Evolutionary conservation across 1,139 yeast genomes (phyloP), one percentile per base, ranked within the genome.

Genomic region (Candida sojae): DNA sequence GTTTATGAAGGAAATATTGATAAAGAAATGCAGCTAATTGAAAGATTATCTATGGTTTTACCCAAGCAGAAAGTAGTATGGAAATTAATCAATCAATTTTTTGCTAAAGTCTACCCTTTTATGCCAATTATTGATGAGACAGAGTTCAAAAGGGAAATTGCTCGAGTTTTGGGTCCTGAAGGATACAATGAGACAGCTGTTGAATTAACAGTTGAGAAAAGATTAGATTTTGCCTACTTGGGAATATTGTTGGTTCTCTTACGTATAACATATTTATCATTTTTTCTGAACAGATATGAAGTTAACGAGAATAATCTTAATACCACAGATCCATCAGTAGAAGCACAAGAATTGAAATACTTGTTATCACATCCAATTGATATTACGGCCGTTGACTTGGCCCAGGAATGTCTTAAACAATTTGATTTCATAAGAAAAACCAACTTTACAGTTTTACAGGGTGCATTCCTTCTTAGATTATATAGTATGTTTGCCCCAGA

Each of bases 391-490:
- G 68, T 79, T 21, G 69, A 67, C 42, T 71, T 79, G 49, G 86
- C 87, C 0, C 81, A 80, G 52, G 63, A 72, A 48, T 82, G 87
- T 55, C 62, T 83, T 41, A 73, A 75, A 49, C 82, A 79, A 53
- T 82, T 82, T 58, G 75, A 76, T 41, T 49, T 80, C 12, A 57
- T 74, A 39, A 64, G 79, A 45, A 71, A 79, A 49, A 74, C 82
- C 26, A 75, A 78, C 21, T 57, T 82, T 13, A 73, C 75, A 0
- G 73, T 81, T 5, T 65, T 83, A 35, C 86, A 82, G 54, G 75
- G 81, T 45, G 67, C 76, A 0, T 57, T 74, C 11, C 57, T 69
- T 40, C 55, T 68, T 50, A 63, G 79, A 45, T 53, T 67, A 25
- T 79, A 78, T 56, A 71, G 71, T 41, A 58, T 62, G 39, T 62